phyloP scores from a whole-genome alignment of 2,329 filamentous ascomycete genomes.

The Myriosclerotinia curreyana region DNA sequence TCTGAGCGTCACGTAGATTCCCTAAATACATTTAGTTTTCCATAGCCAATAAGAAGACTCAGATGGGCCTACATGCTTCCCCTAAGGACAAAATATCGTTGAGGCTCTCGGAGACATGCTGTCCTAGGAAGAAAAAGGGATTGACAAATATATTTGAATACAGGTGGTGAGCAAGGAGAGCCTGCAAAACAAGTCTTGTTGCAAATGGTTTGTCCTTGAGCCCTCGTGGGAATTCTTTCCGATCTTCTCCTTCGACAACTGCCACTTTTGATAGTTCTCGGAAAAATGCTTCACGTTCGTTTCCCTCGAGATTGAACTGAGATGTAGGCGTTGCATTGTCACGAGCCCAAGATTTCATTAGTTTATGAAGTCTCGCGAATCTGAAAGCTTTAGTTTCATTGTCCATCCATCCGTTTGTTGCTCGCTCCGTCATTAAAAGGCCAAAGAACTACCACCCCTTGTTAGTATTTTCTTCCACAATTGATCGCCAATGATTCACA shows the following conservation, averaged over 20 bases:
- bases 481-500: rapidly evolving
- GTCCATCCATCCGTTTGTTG: too few species aligned
- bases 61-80: neutral
- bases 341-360: neutral
- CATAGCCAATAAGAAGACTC: too few species aligned
- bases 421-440: too few species aligned
- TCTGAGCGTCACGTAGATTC: neutral
- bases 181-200: neutral
- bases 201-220: rapidly evolving
- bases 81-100: neutral
- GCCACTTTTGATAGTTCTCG: neutral
- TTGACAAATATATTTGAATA: neutral
- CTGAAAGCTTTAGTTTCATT: too few species aligned
- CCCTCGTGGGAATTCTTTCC: neutral
- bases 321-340: neutral
- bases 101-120: neutral
- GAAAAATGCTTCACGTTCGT: neutral
- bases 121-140: neutral
- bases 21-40: neutral
- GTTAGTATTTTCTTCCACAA: too few species aligned
- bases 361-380: too few species aligned
- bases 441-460: too few species aligned
- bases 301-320: neutral
- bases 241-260: neutral
- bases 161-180: neutral